Base-by-base conservation (phyloP, 441 rosid genomes). In the Mallotus japonicus region DNA sequence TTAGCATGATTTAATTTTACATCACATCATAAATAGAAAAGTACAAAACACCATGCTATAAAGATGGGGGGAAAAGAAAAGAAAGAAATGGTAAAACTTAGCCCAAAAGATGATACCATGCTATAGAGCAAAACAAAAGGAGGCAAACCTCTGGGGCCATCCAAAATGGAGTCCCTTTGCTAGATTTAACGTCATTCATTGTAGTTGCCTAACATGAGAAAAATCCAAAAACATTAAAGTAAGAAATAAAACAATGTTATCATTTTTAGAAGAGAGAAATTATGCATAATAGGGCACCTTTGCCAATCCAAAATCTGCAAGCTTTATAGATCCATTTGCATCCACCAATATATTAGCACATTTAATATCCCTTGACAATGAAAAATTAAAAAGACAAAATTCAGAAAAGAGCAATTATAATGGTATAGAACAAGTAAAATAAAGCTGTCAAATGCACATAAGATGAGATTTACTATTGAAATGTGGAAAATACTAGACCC, bases 271-370 rank as follows among this genome's bases (percentile, higher is more conserved):
- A 6, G 24, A 56, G 62, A 65, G 61, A 63, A 74, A 62, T 69
- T 67, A 32, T 10, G 65, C 37, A 44, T 46, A 63, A 69, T 22
- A 46, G 54, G 44, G 59, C 71, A 93, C 98, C 98, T 93, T 93
- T 66, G 97, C 97, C 83, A 93, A 82, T 50, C 98, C 98, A 84
- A 91, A 93, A 82, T 93, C 97, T 65, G 97, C 93, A 78, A 93
- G 95, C 80, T 93, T 93, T 47, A 93, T 97, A 0, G 83, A 89
- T 74, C 98, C 98, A 78, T 28, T 85, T 1, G 88, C 85, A 76
- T 88, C 90, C 65, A 91, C 98, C 87, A 93, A 76, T 77, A 93
- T 88, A 74, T 93, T 93, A 70, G 97, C 95, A 69, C 98, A 91
- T 78, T 93, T 93, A 65, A 93, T 79, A 77, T 93, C 98, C 90